Evolutionary conservation across 176 grass and related monocot species (phyloP), one percentile per base, ranked within the genome.

Genomic region (Cocos nucifera): DNA sequence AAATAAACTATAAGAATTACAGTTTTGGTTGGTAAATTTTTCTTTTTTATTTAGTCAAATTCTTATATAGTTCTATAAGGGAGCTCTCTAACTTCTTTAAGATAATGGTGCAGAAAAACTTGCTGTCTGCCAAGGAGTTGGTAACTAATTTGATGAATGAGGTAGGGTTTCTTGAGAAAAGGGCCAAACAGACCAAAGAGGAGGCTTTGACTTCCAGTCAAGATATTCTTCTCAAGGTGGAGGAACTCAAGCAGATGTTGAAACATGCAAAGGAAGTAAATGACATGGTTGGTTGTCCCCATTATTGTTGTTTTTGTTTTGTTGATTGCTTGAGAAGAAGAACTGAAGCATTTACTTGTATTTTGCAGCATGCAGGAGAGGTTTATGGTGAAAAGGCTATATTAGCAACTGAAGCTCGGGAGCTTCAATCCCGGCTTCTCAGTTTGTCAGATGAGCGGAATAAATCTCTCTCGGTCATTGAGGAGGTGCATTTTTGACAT

Each of bases 211-310:
- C 62, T 67, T 56, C 82, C 63, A 52, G 67, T 48, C 50, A 77
- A 56, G 62, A 51, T 70, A 76, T 74, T 30, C 53, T 79, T 12
- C 61, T 59, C 52, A 79, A 82, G 69, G 82, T 73, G 27, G 79
- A 82, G 67, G 69, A 73, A 50, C 71, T 90, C 17, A 76, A 73
- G 66, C 75, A 82, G 63, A 85, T 79, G 82, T 54, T 82, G 58
- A 73, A 60, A 64, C 78, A 82, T 70, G 82, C 78, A 28, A 82
- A 79, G 53, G 82, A 82, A 69, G 75, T 75, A 76, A 85, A 90
- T 66, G 72, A 82, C 53, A 85, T 85, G 86, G 86, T 30, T 30
- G 5, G 28, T 82, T 20, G 44, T 66, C 24, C 53, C 50, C 6
- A 52, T 29, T n/a, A 39, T 49, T 27, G 17, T 64, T 2, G 53